Evolutionary conservation across 2,329 filamentous ascomycete species (phyloP), one percentile per base, ranked within the genome.

Genomic region (Venturia oleaginea): DNA sequence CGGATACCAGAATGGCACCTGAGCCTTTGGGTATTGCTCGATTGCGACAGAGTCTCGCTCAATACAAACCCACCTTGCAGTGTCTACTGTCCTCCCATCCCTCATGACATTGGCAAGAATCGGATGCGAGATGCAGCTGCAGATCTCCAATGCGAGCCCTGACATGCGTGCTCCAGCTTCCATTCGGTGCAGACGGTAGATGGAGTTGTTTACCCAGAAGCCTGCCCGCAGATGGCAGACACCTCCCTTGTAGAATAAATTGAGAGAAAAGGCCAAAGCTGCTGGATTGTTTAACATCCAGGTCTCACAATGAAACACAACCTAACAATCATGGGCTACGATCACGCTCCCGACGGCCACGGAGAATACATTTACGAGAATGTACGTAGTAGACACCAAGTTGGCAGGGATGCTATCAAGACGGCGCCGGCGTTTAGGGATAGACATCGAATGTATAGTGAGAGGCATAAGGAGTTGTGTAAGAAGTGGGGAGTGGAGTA

Each of bases 351-450:
- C 7, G 75, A 77, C 64, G 76, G 76, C 13, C 76, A 78, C 65
- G 76, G 76, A 32, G 75, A 78, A 65, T 77, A 76, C 68, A 65
- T 76, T 15, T 78, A 77, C 68, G 71, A 77, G 22, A 73, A 78
- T 65, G 76, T 78, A 0, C 71, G 76, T 19, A 71, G 77, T 69
- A 69, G 74, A 66, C 76, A 77, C 70, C 76, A 78, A 67, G 75
- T 78, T 43, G 76, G 76, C 0, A 66, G 75, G 40, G 75, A 77
- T 68, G 74, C 76, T 68, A 74, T 77, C 72, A 77, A 77, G 70
- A 76, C 72, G 11, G 76, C 75, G 37, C 68, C 71, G 55, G 68
- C 38, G 3, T 76, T 73, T 51, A 72, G 70, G 64, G 68, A 72
- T 57, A 71, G 74, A 65, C 74, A 75, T 46, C 69, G 72, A 59